Base-by-base conservation (phyloP, 176 grass and related monocot genomes). In the Olyra latifolia region DNA sequence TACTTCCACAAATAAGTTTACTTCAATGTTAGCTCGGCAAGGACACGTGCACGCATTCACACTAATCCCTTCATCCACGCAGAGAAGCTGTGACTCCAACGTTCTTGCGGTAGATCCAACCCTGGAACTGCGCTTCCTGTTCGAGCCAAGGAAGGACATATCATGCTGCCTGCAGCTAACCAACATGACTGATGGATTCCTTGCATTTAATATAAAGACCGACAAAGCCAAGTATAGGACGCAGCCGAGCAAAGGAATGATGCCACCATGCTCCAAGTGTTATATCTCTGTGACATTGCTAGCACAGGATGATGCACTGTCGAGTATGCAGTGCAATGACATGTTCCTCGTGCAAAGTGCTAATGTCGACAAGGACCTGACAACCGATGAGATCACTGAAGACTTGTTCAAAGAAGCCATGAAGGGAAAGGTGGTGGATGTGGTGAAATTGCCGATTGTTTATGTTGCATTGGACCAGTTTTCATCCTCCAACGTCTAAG, bases 141-240 rank as follows among this genome's bases (percentile, higher is more conserved):
- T 76, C 39, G 23, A 76, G 23, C 54, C 38, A 60, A 61, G 8
- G 54, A 76, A 61, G 22, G 22, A 60, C 4, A 1, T 61, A 27
- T 10, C 38, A 38, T 41, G 32, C 55, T 59, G 54, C 12, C 29
- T 76, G 6, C 73, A 76, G 13, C n/a, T 76, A 76, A 76, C 53
- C 1, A 76, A 76, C 55, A 61, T 5, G 7, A 59, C 56, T 2
- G 38, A 60, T 17, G 7, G 11, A 7, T 19, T 1, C 6, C 28
- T 76, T 62, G 56, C 54, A 27, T 76, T 45, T 4, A 76, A 19
- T 17, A 25, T 60, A 76, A 28, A 61, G 20, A 61, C 22, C 40
- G 46, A 76, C 74, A 0, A 9, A 27, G 5, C 0, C 6, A 76
- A 61, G 10, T 76, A 76, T 22, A 10, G 3, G 1, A 4, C 10